Conservation (phyloP, 805 yeast species). For the Allodekkera sacchari region DNA sequence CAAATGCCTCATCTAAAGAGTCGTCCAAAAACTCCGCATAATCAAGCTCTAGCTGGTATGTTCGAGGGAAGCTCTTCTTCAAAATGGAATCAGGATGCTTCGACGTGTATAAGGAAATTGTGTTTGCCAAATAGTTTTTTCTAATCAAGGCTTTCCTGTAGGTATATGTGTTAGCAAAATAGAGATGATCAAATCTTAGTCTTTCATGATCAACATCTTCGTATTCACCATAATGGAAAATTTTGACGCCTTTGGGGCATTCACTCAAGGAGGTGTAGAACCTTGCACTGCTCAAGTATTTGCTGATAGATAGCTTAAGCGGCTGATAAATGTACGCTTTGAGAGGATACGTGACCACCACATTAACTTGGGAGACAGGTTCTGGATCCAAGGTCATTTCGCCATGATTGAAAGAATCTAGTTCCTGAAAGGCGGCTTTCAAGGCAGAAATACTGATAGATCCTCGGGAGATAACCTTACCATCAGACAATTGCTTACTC, state of each 20-base stretch:
- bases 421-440: constrained; percentile 59
- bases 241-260: constrained; percentile 19
- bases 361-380: not conserved
- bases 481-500: constrained; percentile 50
- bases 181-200: constrained; percentile 34
- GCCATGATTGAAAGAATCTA: constrained; percentile 39
- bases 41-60: constrained; percentile 78
- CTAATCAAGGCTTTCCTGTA: constrained; percentile 87
- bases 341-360: constrained; percentile 31
- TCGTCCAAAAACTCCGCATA: constrained; percentile 96
- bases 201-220: constrained; percentile 79
- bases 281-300: constrained; percentile 4
- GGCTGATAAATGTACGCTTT: constrained; percentile 36
- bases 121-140: constrained; percentile 81
- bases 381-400: constrained; percentile 48
- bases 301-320: constrained; percentile 28
- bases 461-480: constrained; percentile 57
- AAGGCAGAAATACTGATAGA: constrained; percentile 61
- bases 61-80: constrained; percentile 55
- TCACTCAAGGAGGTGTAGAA: constrained; percentile 6
- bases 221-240: constrained; percentile 82
- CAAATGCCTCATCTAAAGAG: constrained; percentile 86
- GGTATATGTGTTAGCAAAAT: constrained; percentile 70
- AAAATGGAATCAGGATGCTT: constrained; percentile 69
- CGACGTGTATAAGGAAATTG: constrained; percentile 63